phyloP scores from a whole-genome alignment of 805 yeast genomes.

The Candida mattraensis region DNA sequence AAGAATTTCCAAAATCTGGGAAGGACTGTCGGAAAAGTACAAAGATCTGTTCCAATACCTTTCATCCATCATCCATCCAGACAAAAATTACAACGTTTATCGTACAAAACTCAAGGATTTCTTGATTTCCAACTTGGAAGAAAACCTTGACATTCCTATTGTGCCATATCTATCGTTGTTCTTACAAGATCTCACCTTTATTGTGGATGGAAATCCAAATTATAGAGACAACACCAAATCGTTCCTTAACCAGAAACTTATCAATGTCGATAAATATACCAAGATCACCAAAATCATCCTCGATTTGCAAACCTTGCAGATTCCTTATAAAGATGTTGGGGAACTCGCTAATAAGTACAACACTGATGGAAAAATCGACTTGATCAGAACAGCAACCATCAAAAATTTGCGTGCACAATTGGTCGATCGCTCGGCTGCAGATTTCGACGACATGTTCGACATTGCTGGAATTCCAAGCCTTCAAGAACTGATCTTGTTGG shows the following conservation, averaged over 20 bases:
- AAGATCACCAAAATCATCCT: constrained; percentile 66
- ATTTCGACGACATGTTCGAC: constrained; percentile 37
- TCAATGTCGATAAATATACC: constrained; percentile 73
- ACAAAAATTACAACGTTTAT: constrained; percentile 69
- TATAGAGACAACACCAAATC: constrained; percentile 53
- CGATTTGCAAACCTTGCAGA: constrained; percentile 67
- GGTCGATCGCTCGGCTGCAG: constrained; percentile 11
- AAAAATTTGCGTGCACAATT: constrained; percentile 25
- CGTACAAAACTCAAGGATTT: constrained; percentile 60
- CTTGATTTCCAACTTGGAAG: constrained; percentile 44
- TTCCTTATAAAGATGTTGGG: constrained; percentile 46
- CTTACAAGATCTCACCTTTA: constrained; percentile 76
- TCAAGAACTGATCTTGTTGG: constrained; percentile 62
- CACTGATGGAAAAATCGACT: constrained; percentile 22
- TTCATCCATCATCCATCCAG: constrained; percentile 69
- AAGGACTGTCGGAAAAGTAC: constrained; percentile 56
- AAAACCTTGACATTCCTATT: constrained; percentile 51
- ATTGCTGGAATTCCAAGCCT: constrained; percentile 41
- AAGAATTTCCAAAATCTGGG: constrained; percentile 62
- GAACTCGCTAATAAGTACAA: constrained; percentile 31
- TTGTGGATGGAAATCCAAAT: constrained; percentile 78
- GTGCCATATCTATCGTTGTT: constrained; percentile 78
- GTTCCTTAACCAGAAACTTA: constrained; percentile 55
- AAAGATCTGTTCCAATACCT: constrained; percentile 61
- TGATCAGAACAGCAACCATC: constrained; percentile 31